Conservation (phyloP, 2,329 filamentous ascomycete genomes). For the Epichloe sibirici region DNA sequence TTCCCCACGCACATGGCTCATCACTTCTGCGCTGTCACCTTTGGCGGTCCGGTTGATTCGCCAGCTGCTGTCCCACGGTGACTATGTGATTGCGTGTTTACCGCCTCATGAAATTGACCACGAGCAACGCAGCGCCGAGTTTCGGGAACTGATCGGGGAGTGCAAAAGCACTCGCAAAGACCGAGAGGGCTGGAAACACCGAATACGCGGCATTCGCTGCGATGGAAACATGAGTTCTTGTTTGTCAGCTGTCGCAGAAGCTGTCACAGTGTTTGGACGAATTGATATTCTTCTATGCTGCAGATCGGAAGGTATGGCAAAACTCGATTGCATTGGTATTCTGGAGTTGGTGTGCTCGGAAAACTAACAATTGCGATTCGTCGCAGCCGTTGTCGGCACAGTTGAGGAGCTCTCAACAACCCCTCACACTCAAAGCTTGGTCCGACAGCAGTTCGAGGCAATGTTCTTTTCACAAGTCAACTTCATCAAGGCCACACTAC, state of each 20-base stretch:
- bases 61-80: conserved; percentile 77
- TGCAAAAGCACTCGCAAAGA: conserved; percentile 50
- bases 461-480: conserved; percentile 96
- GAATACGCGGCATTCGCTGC: conserved; percentile 54
- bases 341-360: too few species aligned
- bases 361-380: background rate
- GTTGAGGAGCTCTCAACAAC: conserved; percentile 79
- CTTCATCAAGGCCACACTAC: conserved; percentile 80
- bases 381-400: conserved; percentile 67
- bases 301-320: conserved; percentile 60
- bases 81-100: conserved; percentile 78
- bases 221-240: conserved; percentile 59
- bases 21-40: conserved; percentile 77
- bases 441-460: conserved; percentile 84
- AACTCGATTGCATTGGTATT: too few species aligned
- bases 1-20: conserved; percentile 80
- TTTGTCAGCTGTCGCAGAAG: conserved; percentile 76
- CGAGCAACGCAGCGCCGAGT: conserved; percentile 63
- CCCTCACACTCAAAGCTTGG: conserved; percentile 60
- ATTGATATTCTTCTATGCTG: conserved; percentile 88
- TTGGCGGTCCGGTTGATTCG: conserved; percentile 72
- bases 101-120: conserved; percentile 69
- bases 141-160: conserved; percentile 64
- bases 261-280: conserved; percentile 69
- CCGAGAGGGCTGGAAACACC: conserved; percentile 68